Base-by-base conservation (phyloP, 768 basidiomycete genomes). In the Mycena vulgaris region DNA sequence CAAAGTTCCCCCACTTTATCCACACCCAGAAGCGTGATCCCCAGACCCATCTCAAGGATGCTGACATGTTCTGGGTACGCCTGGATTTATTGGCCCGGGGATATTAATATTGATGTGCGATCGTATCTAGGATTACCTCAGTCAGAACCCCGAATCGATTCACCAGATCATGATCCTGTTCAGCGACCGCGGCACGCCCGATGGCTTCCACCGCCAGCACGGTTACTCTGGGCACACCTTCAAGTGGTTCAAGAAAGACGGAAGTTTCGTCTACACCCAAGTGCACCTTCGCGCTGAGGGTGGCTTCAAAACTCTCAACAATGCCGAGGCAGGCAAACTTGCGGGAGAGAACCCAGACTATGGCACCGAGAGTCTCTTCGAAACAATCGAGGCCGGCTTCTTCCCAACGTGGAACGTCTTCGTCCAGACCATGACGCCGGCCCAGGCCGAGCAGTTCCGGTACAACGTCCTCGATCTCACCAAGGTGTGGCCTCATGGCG, bases 171-270 rank as follows among this genome's bases (percentile, higher is more conserved):
- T 94, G 88, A 97, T 97, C 80, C 87, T 95, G 68, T 92, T 98
- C 85, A 94, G 94, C n/a, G 97, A 98, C 82, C 94, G 97, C 76
- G 93, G 95, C 53, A 98, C 95, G 64, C 97, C 97, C 69, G 92
- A 91, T 81, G 96, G 90, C n/a, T 96, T 84, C 84, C 91, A 94
- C 82, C 85, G 91, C 70, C 86, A 90, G 90, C 95, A 98, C 82
- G 97, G 96, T 3, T 98, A 96, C 86, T 94, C 94, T 57, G 95
- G 97, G 19, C 95, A 98, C 87, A 92, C 96, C 35, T 95, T 87
- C 87, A 94, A 96, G 80, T 90, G 96, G 81, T 86, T 93, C 81
- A 95, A 96, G 83, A 89, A 85, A 1, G 91, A 96, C 59, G 95
- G 95, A 52, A 89, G 92, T 51, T 94, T 92, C 78, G 89, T 91